Conservation (phyloP, 2,329 filamentous ascomycete species). For the Rhynchosporium agropyri region DNA sequence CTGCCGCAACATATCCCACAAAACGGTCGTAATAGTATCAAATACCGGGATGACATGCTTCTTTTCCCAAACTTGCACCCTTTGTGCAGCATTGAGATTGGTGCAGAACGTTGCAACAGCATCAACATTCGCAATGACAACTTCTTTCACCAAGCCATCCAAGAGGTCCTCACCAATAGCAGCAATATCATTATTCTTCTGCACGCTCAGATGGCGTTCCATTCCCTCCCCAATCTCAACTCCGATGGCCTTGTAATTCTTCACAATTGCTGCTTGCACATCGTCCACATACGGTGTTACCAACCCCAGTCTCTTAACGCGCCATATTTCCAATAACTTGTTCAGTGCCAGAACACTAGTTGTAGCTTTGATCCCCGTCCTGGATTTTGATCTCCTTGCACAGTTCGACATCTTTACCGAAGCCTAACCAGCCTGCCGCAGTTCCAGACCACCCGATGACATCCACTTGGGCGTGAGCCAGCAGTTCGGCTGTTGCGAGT, state of each 20-base stretch:
- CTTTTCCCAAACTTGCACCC: slow-evolving; percentile 46
- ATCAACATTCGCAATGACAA: slow-evolving; percentile 36
- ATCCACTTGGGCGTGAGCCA: slow-evolving; percentile 45
- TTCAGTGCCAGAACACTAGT: slow-evolving; percentile 49
- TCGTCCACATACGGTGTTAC: slow-evolving; percentile 49
- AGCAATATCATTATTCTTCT: slow-evolving; percentile 46
- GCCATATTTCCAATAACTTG: slow-evolving; percentile 39
- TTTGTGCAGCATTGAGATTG: slow-evolving; percentile 47
- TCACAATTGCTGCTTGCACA: slow-evolving; percentile 45
- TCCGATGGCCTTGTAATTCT: slow-evolving; percentile 43
- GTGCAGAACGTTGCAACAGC: slow-evolving; percentile 49
- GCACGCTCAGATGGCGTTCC: slow-evolving; percentile 42
- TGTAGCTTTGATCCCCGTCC: slow-evolving; percentile 45
- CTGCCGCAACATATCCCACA: slow-evolving; percentile 47
- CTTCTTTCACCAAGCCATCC: slow-evolving; percentile 31
- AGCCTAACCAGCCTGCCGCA: slow-evolving; percentile 46
- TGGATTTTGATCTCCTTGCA: slow-evolving; percentile 45
- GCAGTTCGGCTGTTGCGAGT: slow-evolving; percentile 42
- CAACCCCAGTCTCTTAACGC: slow-evolving; percentile 42
- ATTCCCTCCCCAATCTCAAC: slow-evolving; percentile 42
- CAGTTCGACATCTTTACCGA: slow-evolving; percentile 46
- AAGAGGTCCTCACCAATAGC: slow-evolving; percentile 42
- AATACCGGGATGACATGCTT: slow-evolving; percentile 44
- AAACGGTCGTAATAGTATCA: slow-evolving; percentile 48
- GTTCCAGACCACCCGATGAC: slow-evolving; percentile 47